Evolutionary conservation across 306 rosid species (phyloP).

Genomic region (Medicago lupulina): DNA sequence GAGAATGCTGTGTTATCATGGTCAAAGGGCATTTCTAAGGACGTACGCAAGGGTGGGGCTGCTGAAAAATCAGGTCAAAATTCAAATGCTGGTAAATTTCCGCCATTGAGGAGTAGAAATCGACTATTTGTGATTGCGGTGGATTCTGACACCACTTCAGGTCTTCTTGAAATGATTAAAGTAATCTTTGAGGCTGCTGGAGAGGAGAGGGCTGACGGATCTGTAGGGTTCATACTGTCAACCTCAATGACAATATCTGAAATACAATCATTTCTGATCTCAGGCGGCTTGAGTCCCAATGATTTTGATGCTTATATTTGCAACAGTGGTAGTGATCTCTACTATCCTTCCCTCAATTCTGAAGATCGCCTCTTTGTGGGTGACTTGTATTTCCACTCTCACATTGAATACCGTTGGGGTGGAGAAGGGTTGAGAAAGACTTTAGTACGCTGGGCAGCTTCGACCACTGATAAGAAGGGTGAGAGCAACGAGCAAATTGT

Average conservation of each 20-base stretch:
- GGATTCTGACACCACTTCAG: constrained; percentile 72
- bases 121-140: constrained; percentile 83
- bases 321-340: constrained; percentile 98
- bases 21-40: constrained; percentile 90
- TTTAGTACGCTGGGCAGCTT: constrained; percentile 83
- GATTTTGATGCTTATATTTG: constrained; percentile 98
- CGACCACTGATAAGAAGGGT: constrained; percentile 65
- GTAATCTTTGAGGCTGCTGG: constrained; percentile 73
- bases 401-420: constrained; percentile 96
- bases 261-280: constrained; percentile 76
- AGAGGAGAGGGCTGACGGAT: constrained; percentile 83
- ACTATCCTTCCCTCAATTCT: constrained; percentile 82
- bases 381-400: constrained; percentile 98
- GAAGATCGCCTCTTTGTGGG: constrained; percentile 85
- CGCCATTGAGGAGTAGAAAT: constrained; percentile 92
- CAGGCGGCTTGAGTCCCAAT: constrained; percentile 78
- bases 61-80: constrained; percentile 77
- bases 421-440: constrained; percentile 99
- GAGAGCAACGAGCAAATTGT: constrained; percentile 60
- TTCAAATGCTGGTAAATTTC: constrained; percentile 78
- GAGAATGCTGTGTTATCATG: constrained; percentile 92
- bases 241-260: constrained; percentile 88
- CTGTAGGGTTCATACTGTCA: constrained; percentile 90
- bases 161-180: constrained; percentile 68
- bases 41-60: constrained; percentile 62